Conservation (phyloP, 176 grass and related monocot species). For the Panicum miliaceum region DNA sequence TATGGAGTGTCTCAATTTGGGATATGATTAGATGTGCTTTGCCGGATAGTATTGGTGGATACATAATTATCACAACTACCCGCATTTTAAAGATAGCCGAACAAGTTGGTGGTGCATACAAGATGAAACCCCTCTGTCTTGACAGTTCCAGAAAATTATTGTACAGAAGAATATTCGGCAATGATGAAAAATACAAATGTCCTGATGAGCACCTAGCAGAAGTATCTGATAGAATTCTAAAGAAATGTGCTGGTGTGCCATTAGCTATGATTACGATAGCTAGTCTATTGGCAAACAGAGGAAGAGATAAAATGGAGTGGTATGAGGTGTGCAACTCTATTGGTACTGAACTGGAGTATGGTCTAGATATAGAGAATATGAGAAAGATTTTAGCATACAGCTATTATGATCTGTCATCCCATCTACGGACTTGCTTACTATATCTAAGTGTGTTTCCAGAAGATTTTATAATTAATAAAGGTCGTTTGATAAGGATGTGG, state of each 20-base stretch:
- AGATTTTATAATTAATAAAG: not conserved
- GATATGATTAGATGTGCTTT: not conserved
- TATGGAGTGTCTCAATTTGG: not conserved
- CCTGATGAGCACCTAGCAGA: not conserved
- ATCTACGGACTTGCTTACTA: not conserved
- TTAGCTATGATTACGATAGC: conserved; percentile 36
- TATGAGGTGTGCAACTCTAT: conserved; percentile 1
- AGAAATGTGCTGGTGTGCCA: conserved; percentile 25
- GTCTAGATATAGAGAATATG: not conserved
- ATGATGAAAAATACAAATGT: not conserved
- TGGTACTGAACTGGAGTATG: not conserved
- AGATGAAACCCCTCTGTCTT: not conserved
- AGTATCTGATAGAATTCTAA: not conserved
- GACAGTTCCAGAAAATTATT: not conserved
- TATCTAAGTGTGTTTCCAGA: conserved; percentile 17
- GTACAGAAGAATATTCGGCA: not conserved
- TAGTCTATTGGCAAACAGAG: conserved; percentile 8
- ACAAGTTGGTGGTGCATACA: not conserved
- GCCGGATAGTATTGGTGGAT: not conserved
- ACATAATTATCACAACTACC: conserved; percentile 8
- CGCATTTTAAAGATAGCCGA: not conserved
- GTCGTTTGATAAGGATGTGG: not conserved
- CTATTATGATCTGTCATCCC: not conserved
- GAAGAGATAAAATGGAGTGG: conserved; percentile 14
- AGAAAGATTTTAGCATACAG: conserved; percentile 3